Base-by-base conservation (phyloP, 2,329 filamentous ascomycete species). In the Cercospora zeina region DNA sequence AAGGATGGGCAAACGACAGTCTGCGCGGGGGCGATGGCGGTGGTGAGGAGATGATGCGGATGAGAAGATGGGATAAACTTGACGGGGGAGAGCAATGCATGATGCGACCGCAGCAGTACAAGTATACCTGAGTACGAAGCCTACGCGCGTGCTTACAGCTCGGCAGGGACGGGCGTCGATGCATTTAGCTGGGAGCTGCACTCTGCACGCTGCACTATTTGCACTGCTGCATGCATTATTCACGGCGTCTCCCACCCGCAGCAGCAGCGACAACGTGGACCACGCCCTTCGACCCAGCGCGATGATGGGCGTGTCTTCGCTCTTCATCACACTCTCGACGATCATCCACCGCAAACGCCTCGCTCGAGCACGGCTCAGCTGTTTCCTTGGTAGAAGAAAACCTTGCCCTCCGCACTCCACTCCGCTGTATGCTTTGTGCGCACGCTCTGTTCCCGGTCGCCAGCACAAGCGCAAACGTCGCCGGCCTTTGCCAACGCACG, bases 111-210 rank as follows among this genome's bases (percentile, higher is more conserved):
- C 49, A 31, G 27, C 27, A 53, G 49, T 53, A 53, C 49, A 34
- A 16, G 49, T 53, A 31, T 33, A 53, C 49, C 30, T 19, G 27
- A 34, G 49, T 53, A 53, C 49, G 49, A 53, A 30, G 49, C 27
- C n/a, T 53, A 53, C 49, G 49, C 49, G 49, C 34, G 49, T 53
- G 49, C 49, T 33, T 16, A 31, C 31, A 33, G 31, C 49, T 53
- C 49, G 49, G 49, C 49, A 53, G 49, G 49, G 49, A 53, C 49
- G 49, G 30, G 49, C 49, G 31, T 53, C n/a, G 19, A n/a, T 30
- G 19, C 24, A 51, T 51, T 31, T n/a, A 51, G 47, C 47, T 51
- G 16, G 24, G 24, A 53, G 21, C 42, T 49, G 21, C 21, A n/a
- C 42, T n/a, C n/a, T 27, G 24, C 24, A 6, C 24, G 6, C 6